Evolutionary conservation across 495 filamentous ascomycete species (phyloP).

Genomic region (Aspergillus steynii): DNA sequence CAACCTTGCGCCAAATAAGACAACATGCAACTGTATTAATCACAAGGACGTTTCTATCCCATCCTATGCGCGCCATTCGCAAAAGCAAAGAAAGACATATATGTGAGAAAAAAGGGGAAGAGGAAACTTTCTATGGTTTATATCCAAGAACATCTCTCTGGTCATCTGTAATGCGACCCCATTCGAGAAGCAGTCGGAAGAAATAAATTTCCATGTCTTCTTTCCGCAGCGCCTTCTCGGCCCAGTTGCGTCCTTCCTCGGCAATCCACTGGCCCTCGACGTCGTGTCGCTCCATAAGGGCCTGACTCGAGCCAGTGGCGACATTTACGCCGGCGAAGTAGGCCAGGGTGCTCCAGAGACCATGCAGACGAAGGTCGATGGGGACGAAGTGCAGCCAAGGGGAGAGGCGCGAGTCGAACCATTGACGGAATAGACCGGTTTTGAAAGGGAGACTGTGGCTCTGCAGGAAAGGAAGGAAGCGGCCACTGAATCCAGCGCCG

Average conservation of each 20-base stretch:
- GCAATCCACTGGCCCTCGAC: constrained; percentile 63
- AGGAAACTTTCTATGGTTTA: constrained; percentile 16
- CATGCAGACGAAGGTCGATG: constrained; percentile 67
- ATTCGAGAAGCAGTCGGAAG: constrained; percentile 76
- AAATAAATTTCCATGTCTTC: constrained; percentile 87
- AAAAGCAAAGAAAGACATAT: not conserved
- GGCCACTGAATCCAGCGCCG: constrained; percentile 64
- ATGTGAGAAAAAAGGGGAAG: not conserved
- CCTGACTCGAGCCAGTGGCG: constrained; percentile 14
- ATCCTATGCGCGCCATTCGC: not conserved
- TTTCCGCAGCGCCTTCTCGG: constrained; percentile 61
- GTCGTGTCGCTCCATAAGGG: constrained; percentile 37
- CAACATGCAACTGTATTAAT: not conserved
- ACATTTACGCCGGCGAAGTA: constrained; percentile 56
- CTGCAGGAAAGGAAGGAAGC: constrained; percentile 63
- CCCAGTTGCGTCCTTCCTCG: constrained; percentile 65
- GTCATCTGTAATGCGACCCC: constrained; percentile 66
- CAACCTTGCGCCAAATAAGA: not conserved
- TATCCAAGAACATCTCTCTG: constrained; percentile 59
- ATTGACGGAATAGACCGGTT: constrained; percentile 66
- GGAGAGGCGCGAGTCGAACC: constrained; percentile 69
- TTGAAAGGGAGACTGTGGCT: constrained; percentile 65
- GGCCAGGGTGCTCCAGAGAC: constrained; percentile 61
- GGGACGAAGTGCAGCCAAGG: constrained; percentile 82
- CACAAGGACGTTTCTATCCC: not conserved